Conservation (phyloP, 495 filamentous ascomycete genomes). For the Penicillium fimorum region DNA sequence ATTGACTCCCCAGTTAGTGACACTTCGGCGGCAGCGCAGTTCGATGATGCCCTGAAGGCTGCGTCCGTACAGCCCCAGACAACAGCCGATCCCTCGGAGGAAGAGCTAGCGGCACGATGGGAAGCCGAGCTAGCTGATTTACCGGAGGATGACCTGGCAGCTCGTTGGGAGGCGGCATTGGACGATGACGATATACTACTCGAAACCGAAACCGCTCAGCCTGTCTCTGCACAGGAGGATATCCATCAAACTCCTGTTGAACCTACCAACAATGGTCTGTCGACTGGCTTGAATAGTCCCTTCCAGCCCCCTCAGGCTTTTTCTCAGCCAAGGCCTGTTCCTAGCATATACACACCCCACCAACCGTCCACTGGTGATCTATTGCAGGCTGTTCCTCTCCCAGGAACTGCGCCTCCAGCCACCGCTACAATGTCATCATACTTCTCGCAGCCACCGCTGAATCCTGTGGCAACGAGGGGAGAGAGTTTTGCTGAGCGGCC, state of each 20-base stretch:
- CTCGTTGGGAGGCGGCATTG: conserved; percentile 80
- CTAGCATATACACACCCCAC: conserved; percentile 40
- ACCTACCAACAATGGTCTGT: conserved; percentile 4
- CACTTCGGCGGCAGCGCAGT: conserved; percentile 33
- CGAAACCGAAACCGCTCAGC: conserved; percentile 54
- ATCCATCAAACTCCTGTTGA: conserved; percentile 18
- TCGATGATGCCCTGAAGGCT: conserved; percentile 32
- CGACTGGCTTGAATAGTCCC: conserved; percentile 29
- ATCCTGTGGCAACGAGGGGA: conserved; percentile 42
- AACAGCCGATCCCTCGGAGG: conserved; percentile 37
- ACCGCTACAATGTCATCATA: conserved; percentile 40
- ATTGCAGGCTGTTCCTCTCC: conserved; percentile 30
- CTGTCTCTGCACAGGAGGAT: conserved; percentile 22
- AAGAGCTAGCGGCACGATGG: conserved; percentile 79
- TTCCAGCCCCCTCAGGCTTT: conserved; percentile 33
- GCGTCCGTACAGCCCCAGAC: conserved; percentile 20
- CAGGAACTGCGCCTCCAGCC: conserved; percentile 27
- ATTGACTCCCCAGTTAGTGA: conserved; percentile 34
- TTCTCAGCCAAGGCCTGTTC: conserved; percentile 19
- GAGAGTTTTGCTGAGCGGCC: conserved; percentile 85
- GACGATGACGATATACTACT: conserved; percentile 79
- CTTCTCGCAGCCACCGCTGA: conserved; percentile 36
- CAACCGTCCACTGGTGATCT: conserved; percentile 46
- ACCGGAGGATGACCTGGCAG: conserved; percentile 63
- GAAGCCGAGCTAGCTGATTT: conserved; percentile 68